Conservation (phyloP, 2,329 filamentous ascomycete species). For the Calonectria fujianensis region DNA sequence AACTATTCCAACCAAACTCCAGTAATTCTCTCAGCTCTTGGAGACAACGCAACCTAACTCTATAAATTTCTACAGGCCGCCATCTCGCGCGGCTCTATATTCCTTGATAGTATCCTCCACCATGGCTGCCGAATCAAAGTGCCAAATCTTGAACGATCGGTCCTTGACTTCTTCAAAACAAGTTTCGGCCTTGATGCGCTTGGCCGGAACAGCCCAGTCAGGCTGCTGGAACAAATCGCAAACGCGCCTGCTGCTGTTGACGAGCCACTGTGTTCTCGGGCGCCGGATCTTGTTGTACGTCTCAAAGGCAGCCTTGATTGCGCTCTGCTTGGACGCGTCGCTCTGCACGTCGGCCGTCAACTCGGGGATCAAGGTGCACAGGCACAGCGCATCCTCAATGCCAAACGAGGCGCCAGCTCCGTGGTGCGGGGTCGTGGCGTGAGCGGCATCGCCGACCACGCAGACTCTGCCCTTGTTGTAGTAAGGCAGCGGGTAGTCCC, state of each 20-base stretch:
- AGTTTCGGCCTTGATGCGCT: background rate
- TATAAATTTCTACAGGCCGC: too few relatives aligned
- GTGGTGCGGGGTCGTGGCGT: slow-evolving; percentile 4
- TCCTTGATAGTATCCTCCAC: background rate
- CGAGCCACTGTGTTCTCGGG: background rate
- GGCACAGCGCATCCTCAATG: slow-evolving; percentile 3
- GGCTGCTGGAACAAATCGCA: background rate
- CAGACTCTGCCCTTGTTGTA: slow-evolving; percentile 10
- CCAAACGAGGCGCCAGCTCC: background rate
- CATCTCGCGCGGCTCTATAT: background rate
- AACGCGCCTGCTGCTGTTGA: background rate
- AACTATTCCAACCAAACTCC: too few relatives aligned
- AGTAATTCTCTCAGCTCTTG: background rate
- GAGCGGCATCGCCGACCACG: background rate
- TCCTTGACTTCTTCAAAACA: background rate
- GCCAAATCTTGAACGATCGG: background rate
- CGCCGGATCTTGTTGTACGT: background rate
- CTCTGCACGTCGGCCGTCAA: background rate
- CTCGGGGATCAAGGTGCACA: background rate
- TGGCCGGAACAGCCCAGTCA: background rate
- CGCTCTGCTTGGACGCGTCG: background rate
- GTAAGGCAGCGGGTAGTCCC: background rate
- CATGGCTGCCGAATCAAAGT: background rate
- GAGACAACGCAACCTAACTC: too few relatives aligned
- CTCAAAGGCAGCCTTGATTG: background rate